These are phyloP conservation scores for Scleromitrula shiraiana DNA, from an alignment of 2,329 filamentous ascomycete species.

Conservation along the genomic window DNA sequence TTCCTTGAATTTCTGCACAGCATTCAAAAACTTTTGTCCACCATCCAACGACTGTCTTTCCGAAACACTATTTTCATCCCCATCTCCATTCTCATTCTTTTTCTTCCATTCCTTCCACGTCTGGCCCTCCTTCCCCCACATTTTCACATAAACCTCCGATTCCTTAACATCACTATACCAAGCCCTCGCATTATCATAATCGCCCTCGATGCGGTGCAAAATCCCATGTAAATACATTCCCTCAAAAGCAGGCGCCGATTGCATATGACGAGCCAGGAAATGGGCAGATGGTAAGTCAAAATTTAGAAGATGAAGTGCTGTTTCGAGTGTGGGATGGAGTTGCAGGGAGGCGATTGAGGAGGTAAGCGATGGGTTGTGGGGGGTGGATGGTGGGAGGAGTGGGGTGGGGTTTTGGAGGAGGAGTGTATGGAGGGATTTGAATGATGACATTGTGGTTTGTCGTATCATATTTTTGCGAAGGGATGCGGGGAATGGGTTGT, in stretches of 20 bases:
- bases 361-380: slow-evolving; percentile 17
- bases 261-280: slow-evolving; percentile 45
- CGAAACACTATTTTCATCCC: too few relatives aligned
- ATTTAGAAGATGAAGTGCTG: slow-evolving; percentile 43
- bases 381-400: slow-evolving; percentile 21
- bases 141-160: slow-evolving; percentile 28
- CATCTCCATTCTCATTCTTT: background rate
- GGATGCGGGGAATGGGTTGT: too few relatives aligned
- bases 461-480: background rate
- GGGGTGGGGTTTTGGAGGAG: slow-evolving; percentile 15
- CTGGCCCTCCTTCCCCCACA: slow-evolving; percentile 26
- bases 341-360: slow-evolving; percentile 27
- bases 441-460: background rate
- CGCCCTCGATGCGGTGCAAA: slow-evolving; percentile 43
- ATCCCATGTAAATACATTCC: slow-evolving; percentile 45
- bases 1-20: slow-evolving; percentile 28
- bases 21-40: slow-evolving; percentile 33
- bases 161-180: slow-evolving; percentile 40
- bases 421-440: background rate
- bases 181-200: slow-evolving; percentile 39
- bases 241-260: slow-evolving; percentile 39
- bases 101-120: slow-evolving; percentile 7
- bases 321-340: slow-evolving; percentile 41
- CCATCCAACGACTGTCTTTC: slow-evolving; percentile 21
- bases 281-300: slow-evolving; percentile 41